Base-by-base conservation (phyloP, 108 stramenopile species). In the Asterionellopsis glacialis region DNA sequence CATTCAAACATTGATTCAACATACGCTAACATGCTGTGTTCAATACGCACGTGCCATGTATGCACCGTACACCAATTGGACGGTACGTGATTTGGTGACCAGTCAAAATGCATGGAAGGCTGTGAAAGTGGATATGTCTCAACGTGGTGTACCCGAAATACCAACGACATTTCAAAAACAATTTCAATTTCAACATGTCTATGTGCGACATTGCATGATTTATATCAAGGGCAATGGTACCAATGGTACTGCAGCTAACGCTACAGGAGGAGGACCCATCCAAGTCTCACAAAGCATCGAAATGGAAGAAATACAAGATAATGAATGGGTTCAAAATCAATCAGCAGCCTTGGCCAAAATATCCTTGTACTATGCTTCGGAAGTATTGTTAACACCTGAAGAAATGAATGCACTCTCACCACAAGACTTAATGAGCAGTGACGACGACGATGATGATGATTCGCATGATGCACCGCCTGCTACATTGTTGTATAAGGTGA, bases 1-100 rank as follows among this genome's bases (percentile, higher is more conserved):
- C 16, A 19, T 82, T 13, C 68, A 58, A 27, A 67, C 67, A 41
- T 47, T 76, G 28, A 15, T 82, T 9, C 62, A 69, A 33, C 81
- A 82, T 52, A 70, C 67, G 27, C 41, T 75, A 40, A 51, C 63
- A 22, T 51, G 61, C 28, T 82, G 72, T 45, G 71, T 76, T 52
- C 65, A 76, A 23, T 82, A 76, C 28, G 75, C 75, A 11, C 61
- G 81, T 0, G 65, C 64, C 23, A 51, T 55, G 25, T 33, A 33
- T 7, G 33, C 51, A 57, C 44, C 21, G 5, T 33, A 33, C 33
- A 33, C 33, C 5, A 33, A 2, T 2, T 48, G 18, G 18, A 48
- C 47, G 4, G 47, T 48, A 7, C 18, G 47, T 2, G 47, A 48
- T 22, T 48, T 48, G 7, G 47, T 21, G 21, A 48, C 21, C 21